Evolutionary conservation across 139 green algal genomes (phyloP), one percentile per base, ranked within the genome.

Genomic region (Diplosphaera chodatii): DNA sequence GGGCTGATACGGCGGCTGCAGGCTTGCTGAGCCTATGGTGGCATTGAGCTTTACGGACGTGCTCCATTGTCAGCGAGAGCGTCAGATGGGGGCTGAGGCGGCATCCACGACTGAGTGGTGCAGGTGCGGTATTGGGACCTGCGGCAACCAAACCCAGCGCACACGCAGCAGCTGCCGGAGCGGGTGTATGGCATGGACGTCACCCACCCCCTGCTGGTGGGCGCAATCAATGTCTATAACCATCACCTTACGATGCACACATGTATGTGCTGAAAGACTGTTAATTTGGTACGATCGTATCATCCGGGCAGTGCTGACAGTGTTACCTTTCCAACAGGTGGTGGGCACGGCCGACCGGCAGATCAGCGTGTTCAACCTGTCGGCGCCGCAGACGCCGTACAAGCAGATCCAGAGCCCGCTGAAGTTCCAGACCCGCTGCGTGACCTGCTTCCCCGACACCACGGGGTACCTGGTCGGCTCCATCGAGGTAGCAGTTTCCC

Each of bases 381-480:
- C 37, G 70, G 37, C 10, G 37, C 37, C 37, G 37, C 37, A 48
- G 8, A 48, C 37, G 37, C 37, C 37, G 37, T 20, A 20, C 37
- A 48, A 48, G 37, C 37, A 59, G 16, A 59, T 59, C 18, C 48
- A 6, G 37, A 48, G 37, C 37, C 37, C 37, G 37, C 37, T 48
- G 37, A 59, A 59, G 18, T 59, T 59, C 16, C 48, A 59, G 16
- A 59, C 25, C 3, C 48, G 48, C 16, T 59, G 48, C 25, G 64
- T 88, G 18, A 68, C 89, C 2, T 85, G 75, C 71, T 97, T 98
- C 79, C 90, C 91, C 1, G 93, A 98, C 79, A 89, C 88, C 65
- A 87, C 78, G 8, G 94, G 94, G 34, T 99, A 93, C 82, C 78
- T 99, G 69, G 76, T 98, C 22, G 93, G 93, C 4, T 94, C 84